Conservation (phyloP, 331 rosid genomes). For the Quercus lobata region DNA sequence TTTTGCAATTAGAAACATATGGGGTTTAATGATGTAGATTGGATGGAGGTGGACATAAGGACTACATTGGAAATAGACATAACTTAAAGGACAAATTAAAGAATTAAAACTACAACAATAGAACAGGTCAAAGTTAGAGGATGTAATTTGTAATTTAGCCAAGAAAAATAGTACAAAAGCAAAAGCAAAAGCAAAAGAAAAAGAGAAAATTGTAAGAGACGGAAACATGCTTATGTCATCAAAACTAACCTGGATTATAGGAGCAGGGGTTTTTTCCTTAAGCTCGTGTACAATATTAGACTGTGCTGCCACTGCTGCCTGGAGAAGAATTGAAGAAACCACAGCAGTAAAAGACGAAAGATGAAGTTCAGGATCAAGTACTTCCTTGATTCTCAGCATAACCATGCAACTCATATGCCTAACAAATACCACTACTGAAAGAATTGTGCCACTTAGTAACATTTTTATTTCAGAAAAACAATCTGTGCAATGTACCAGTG, state of each 20-base stretch:
- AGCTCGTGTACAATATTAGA: constrained; percentile 52
- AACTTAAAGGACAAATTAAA: too few relatives aligned
- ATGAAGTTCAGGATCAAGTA: background rate
- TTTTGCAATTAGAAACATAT: too few relatives aligned
- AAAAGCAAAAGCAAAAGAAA: too few relatives aligned
- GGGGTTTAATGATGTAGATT: too few relatives aligned
- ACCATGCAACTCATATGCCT: constrained; percentile 1
- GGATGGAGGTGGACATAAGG: too few relatives aligned
- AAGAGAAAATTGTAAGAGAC: too few relatives aligned
- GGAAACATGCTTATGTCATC: background rate
- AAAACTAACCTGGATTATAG: constrained; percentile 43
- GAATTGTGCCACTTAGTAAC: background rate
- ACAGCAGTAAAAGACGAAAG: constrained; percentile 4
- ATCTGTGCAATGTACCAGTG: background rate
- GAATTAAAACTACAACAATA: too few relatives aligned
- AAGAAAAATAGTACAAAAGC: too few relatives aligned
- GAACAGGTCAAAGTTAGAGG: too few relatives aligned
- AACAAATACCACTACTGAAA: background rate
- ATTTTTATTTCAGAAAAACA: background rate
- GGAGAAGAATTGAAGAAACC: constrained; percentile 28
- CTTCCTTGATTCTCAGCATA: background rate
- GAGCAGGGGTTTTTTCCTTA: constrained; percentile 56
- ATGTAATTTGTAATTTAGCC: too few relatives aligned
- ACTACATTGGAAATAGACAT: too few relatives aligned
- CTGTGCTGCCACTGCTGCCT: constrained; percentile 80